Evolutionary conservation across 176 grass and related monocot species (phyloP).

Genomic region (Triticum aestivum): DNA sequence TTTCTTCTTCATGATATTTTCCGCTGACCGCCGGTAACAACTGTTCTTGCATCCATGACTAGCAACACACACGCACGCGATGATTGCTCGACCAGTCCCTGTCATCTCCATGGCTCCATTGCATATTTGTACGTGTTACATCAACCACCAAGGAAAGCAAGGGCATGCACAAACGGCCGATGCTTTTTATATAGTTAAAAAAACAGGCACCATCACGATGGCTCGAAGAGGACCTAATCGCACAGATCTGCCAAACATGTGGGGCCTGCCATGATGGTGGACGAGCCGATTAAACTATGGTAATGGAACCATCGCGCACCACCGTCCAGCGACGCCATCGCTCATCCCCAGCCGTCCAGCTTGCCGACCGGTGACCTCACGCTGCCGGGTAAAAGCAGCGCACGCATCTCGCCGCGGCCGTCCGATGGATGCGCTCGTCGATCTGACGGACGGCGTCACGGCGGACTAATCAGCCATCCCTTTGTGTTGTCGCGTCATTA

Average conservation of each 20-base stretch:
- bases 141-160: constrained; percentile 20
- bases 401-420: not conserved
- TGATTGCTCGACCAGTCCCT: not conserved
- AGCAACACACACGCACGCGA: not conserved
- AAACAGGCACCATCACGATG: not conserved
- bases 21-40: not conserved
- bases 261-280: constrained; percentile 3
- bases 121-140: not conserved
- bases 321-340: constrained; percentile 36
- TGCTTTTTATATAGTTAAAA: not conserved
- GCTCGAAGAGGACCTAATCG: constrained; percentile 3
- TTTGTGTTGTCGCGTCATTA: not conserved
- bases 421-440: not conserved
- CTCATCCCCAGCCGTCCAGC: constrained; percentile 17
- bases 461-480: not conserved
- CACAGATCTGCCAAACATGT: not conserved
- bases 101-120: not conserved
- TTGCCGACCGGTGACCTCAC: constrained; percentile 27
- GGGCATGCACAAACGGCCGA: not conserved
- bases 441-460: not conserved
- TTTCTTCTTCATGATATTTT: not conserved
- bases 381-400: not conserved
- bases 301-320: constrained; percentile 26
- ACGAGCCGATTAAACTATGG: not conserved
- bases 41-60: not conserved